phyloP scores from a whole-genome alignment of 768 basidiomycete species.

The Tephrocybe sp. region DNA sequence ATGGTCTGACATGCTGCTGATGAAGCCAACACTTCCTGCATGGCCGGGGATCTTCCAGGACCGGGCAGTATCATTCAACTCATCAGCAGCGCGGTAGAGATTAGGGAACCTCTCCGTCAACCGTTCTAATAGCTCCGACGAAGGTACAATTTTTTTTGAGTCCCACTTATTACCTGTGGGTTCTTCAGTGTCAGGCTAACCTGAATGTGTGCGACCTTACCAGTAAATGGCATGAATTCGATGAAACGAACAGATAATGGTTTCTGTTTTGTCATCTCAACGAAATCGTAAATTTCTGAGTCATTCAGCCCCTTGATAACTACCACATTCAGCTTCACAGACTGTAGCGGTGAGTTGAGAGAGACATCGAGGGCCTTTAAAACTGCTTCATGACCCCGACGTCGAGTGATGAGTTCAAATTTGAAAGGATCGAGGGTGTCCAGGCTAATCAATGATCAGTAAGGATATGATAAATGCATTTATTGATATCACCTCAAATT shows the following conservation, averaged over 20 bases:
- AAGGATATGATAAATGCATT: too few relatives aligned
- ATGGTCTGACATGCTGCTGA: conserved; percentile 92
- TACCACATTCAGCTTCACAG: conserved; percentile 83
- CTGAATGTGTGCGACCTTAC: conserved; percentile 32
- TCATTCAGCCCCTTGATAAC: conserved; percentile 82
- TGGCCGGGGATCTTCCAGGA: conserved; percentile 74
- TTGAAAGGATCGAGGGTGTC: conserved; percentile 86
- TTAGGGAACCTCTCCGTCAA: conserved; percentile 48
- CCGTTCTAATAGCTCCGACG: conserved; percentile 54
- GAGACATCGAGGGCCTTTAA: conserved; percentile 65
- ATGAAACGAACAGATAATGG: conserved; percentile 79
- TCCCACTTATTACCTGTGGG: conserved; percentile 81
- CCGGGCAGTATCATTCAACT: conserved; percentile 77
- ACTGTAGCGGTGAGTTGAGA: conserved; percentile 47
- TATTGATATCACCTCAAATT: conserved; percentile 49
- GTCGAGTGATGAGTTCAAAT: conserved; percentile 83
- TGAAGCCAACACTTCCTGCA: conserved; percentile 76
- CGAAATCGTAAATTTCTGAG: conserved; percentile 74
- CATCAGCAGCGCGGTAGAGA: conserved; percentile 59
- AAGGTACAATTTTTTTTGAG: conserved; percentile 77
- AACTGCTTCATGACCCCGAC: conserved; percentile 74
- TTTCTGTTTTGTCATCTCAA: conserved; percentile 66
- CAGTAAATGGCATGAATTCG: conserved; percentile 93
- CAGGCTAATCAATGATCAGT: too few relatives aligned
- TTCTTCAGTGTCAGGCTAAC: background rate